These are phyloP conservation scores for Pseudogymnoascus sp. DNA, from an alignment of 2,329 filamentous ascomycete species.

Conservation along the genomic window DNA sequence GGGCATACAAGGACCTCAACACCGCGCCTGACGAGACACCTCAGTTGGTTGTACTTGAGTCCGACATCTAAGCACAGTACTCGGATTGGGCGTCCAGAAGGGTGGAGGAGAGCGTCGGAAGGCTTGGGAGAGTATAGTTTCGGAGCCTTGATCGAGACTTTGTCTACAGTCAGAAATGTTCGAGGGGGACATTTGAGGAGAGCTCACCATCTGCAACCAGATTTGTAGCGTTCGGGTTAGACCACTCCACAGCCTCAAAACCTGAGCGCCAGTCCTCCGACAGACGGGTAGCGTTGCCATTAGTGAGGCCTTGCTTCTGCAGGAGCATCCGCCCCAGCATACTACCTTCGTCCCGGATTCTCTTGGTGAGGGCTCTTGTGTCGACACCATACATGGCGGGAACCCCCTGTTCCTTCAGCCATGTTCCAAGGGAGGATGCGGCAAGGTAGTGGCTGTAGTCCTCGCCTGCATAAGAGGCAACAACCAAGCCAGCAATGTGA, in stretches of 20 bases:
- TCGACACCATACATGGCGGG: constrained; percentile 94
- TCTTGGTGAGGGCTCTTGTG: constrained; percentile 88
- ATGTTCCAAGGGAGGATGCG: constrained; percentile 79
- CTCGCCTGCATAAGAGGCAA: constrained; percentile 87
- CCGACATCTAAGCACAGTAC: constrained; percentile 93
- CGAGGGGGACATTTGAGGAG: constrained; percentile 16
- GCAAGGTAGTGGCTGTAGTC: constrained; percentile 94
- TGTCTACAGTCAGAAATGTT: constrained; percentile 34
- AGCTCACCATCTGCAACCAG: constrained; percentile 86
- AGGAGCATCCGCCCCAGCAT: constrained; percentile 89
- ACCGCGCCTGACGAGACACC: constrained; percentile 83
- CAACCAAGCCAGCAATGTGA: constrained; percentile 85
- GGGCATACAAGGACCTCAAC: constrained; percentile 92
- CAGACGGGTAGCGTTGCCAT: constrained; percentile 34
- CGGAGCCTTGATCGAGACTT: constrained; percentile 83
- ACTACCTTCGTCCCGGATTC: constrained; percentile 86
- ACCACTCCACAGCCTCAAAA: constrained; percentile 81
- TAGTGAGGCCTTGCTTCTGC: constrained; percentile 48
- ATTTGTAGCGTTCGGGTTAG: constrained; percentile 87
- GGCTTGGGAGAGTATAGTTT: constrained; percentile 76
- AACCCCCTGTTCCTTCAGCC: constrained; percentile 92
- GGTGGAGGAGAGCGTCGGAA: constrained; percentile 69
- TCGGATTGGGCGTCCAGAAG: constrained; percentile 78
- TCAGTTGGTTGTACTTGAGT: constrained; percentile 96
- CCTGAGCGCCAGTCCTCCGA: constrained; percentile 40